Evolutionary conservation across 2,329 filamentous ascomycete genomes (phyloP), one percentile per base, ranked within the genome.

Genomic region (Botryotinia globosa): DNA sequence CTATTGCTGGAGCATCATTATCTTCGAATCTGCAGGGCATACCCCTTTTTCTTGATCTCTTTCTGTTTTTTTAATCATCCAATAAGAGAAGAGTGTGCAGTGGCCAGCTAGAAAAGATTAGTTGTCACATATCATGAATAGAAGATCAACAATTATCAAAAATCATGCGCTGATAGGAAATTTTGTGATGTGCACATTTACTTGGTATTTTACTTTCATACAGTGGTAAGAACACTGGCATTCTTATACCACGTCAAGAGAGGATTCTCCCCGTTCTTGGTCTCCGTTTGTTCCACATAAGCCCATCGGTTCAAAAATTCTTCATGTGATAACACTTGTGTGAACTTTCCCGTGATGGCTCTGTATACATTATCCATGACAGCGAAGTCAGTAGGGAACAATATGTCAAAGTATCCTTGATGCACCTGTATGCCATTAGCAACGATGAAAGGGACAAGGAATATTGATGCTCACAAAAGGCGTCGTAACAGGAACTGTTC

Each of bases 341-440:
- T 97, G 78, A 98, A 85, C 81, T 97, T 96, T 45, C 95, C 95
- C 0, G 96, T 99, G 78, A 98, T 90, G 74, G 94, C 94, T 72
- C 93, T 91, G 83, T 99, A 99, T 77, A 98, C 90, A 78, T 94
- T 90, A 82, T 98, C 94, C 83, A 96, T 91, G 77, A 97, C 91
- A 75, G 88, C 87, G 81, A 99, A 99, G 82, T 99, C 92, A 18
- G 96, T 99, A 0, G 96, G 96, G 84, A 99, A 99, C 80, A 99
- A 90, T 78, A 99, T 98, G 81, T 99, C 97, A 81, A 99, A 99
- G 83, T 97, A 98, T 63, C 96, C 97, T 84, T 99, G 97, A 81
- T 98, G 94, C 65, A 98, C 93, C 93, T 97, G 75, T 32, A 62
- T 64, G 7, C 32, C 45, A 29, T 75, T 72, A 72, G 29, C n/a